Conservation (phyloP, 805 yeast species). For the Ascoidea rubescens region DNA sequence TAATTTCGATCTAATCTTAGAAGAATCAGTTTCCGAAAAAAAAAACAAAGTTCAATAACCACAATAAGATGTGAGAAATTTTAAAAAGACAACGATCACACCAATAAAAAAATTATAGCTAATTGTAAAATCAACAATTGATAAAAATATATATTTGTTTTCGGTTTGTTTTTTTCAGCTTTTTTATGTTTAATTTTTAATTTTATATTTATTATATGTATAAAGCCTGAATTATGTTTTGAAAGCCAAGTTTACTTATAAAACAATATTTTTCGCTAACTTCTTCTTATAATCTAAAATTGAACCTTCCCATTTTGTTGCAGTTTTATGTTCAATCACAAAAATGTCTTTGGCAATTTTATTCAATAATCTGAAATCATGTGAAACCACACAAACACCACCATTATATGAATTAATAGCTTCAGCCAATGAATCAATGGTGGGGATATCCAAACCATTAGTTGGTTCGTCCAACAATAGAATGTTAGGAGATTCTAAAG, state of each 20-base stretch:
- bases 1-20: too few species aligned
- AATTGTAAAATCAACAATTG: neutral
- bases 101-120: neutral
- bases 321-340: slow-evolving; percentile 91
- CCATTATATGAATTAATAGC: slow-evolving; percentile 92
- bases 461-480: slow-evolving; percentile 97
- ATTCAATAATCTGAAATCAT: slow-evolving; percentile 95
- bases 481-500: slow-evolving; percentile 90
- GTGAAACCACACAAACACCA: slow-evolving; percentile 97
- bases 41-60: neutral
- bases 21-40: neutral
- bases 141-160: too few species aligned
- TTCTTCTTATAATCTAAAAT: slow-evolving; percentile 88
- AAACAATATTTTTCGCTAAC: slow-evolving; percentile 82
- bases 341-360: slow-evolving; percentile 95
- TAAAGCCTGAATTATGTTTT: neutral
- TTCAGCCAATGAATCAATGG: slow-evolving; percentile 94
- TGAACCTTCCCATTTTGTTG: slow-evolving; percentile 91
- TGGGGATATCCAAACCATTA: slow-evolving; percentile 96
- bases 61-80: neutral
- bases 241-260: slow-evolving; percentile 21
- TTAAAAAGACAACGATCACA: neutral
- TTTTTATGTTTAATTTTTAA: neutral
- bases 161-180: too few species aligned
- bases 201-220: neutral